Base-by-base conservation (phyloP, 2,329 filamentous ascomycete genomes). In the Fusarium acutatum region DNA sequence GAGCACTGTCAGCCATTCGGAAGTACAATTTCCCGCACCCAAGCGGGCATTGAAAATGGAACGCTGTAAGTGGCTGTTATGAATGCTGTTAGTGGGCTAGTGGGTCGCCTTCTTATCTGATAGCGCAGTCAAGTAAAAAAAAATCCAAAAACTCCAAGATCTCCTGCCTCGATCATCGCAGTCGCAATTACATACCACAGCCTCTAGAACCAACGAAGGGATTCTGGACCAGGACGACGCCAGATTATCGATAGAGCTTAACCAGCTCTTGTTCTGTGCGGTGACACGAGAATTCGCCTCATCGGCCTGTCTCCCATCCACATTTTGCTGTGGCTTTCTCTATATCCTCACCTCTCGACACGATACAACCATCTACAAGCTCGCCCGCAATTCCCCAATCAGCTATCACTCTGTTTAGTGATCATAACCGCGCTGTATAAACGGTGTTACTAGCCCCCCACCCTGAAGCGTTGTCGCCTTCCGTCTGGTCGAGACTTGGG, bases 21-120 rank as follows among this genome's bases (percentile, higher is more conserved):
- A 74, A 32, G 53, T 71, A 76, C 24, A 26, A 63, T 46, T 2
- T 24, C 28, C 74, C 73, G 56, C 1, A 9, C 11, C 3, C 14
- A 40, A 14, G 20, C 30, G 24, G 35, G 15, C 3, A n/a, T 54
- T 41, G 15, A 14, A 52, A 43, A 7, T 12, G 65, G 69, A 72
- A 72, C 66, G 75, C 77, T 74, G 69, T 73, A 64, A 54, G 11
- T 54, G 50, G 50, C 20, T 18, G 24, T 28, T 6, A 22, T 24
- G 18, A 6, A 28, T n/a, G 3, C 13, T 24, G 10, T n/a, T 18
- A 7, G 44, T 53, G 17, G 57, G 43, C 11, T n/a, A 24, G 34
- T 52, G 49, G 49, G 49, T 7, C 49, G 10, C 20, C 12, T 10
- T 40, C 50, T 54, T 54, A 54, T 54, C 50, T 54, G 50, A 53